Percentiles rank a stretch among this genome's conserved stretches.
These are phyloP conservation scores for Triticum turgidum DNA, from an alignment of 176 grass and related monocot species.

Conservation along the genomic window DNA sequence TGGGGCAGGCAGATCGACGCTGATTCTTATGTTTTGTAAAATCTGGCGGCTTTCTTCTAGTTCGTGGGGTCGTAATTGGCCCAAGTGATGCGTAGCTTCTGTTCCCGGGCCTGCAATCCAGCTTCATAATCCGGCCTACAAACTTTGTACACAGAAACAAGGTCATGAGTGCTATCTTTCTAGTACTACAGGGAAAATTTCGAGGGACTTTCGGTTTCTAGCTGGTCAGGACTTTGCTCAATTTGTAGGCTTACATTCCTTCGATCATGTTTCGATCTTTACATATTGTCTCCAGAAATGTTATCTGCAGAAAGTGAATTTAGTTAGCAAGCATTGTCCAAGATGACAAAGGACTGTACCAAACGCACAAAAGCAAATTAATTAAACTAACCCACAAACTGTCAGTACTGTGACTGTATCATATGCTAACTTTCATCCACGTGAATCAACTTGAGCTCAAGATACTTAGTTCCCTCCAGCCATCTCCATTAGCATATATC, in stretches of 20 bases:
- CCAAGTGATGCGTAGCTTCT: neutral
- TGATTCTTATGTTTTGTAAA: neutral
- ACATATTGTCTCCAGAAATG: slow-evolving; percentile 98
- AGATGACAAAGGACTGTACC: neutral
- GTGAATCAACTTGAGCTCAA: slow-evolving; percentile 20
- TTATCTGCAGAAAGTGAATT: slow-evolving; percentile 58
- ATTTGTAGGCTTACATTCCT: slow-evolving; percentile 86
- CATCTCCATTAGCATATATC: neutral
- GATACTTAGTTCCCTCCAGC: slow-evolving; percentile 56
- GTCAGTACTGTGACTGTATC: neutral
- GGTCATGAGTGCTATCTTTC: slow-evolving; percentile 7
- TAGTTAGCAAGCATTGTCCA: slow-evolving; percentile 26
- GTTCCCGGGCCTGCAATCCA: slow-evolving; percentile 36
- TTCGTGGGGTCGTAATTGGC: neutral
- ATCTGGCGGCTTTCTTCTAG: neutral
- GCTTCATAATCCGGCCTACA: slow-evolving; percentile 81
- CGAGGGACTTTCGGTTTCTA: slow-evolving; percentile 31
- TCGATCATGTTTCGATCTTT: slow-evolving; percentile 84
- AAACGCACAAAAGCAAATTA: slow-evolving; percentile 17
- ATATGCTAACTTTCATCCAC: slow-evolving; percentile 6
- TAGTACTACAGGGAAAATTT: neutral
- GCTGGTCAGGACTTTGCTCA: slow-evolving; percentile 98
- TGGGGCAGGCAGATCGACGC: neutral
- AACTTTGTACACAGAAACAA: slow-evolving; percentile 10
- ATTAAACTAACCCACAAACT: slow-evolving; percentile 4